These are phyloP conservation scores for Chrysoporthe austroafricana DNA, from an alignment of 2,329 filamentous ascomycete species.

Conservation along the genomic window DNA sequence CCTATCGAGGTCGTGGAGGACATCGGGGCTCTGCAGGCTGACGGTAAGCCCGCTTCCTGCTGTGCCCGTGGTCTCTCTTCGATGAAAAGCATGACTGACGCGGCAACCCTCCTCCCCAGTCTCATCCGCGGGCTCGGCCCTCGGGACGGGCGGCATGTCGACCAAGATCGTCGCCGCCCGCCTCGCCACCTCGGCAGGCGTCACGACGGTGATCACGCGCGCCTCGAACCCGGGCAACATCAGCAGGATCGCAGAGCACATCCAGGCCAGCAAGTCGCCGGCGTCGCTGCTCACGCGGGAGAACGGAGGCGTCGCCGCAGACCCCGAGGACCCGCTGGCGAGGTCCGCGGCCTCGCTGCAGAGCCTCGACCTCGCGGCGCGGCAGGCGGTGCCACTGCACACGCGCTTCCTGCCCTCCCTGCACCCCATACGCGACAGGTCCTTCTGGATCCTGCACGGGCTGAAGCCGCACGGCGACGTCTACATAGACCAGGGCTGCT, in stretches of 20 bases:
- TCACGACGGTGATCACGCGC: constrained; percentile 93
- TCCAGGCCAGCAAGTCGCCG: constrained; percentile 63
- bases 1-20: constrained; percentile 93
- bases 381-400: constrained; percentile 69
- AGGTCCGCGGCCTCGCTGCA: constrained; percentile 47
- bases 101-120: constrained; percentile 52
- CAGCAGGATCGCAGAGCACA: constrained; percentile 79
- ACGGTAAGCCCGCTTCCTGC: constrained; percentile 55
- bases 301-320: constrained; percentile 32
- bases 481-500: constrained; percentile 91
- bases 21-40: constrained; percentile 78
- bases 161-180: constrained; percentile 96
- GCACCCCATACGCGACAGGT: constrained; percentile 86
- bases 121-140: constrained; percentile 81
- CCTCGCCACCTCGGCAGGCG: constrained; percentile 89
- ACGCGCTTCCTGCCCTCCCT: constrained; percentile 88
- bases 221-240: constrained; percentile 95
- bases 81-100: background rate
- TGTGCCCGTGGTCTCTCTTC: background rate
- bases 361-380: constrained; percentile 39
- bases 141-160: constrained; percentile 96
- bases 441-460: constrained; percentile 97
- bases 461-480: constrained; percentile 87
- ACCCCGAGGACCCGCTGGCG: constrained; percentile 41
- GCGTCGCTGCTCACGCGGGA: constrained; percentile 35